Conservation (phyloP, 2,329 filamentous ascomycete species). For the Sporothrix dimorphospora region DNA sequence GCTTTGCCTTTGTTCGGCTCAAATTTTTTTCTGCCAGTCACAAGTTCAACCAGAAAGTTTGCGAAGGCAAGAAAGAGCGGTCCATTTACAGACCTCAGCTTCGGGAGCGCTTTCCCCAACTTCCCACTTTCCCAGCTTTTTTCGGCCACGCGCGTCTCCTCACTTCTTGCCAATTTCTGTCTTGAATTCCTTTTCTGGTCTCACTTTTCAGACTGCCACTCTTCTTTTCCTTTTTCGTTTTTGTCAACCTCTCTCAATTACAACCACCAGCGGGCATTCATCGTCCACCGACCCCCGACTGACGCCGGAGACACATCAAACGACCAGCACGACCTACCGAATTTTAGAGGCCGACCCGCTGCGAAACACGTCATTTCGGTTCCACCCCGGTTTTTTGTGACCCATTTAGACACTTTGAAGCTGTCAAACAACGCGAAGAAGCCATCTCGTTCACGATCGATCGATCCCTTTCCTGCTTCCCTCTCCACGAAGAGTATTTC, state of each 20-base stretch:
- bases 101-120: constrained; percentile 4
- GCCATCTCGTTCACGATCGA: not conserved
- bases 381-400: not conserved
- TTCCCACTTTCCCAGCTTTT: constrained; percentile 20
- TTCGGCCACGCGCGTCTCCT: not conserved
- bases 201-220: not conserved
- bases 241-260: not conserved
- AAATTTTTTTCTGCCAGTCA: constrained; percentile 21
- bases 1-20: not conserved
- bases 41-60: not conserved
- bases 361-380: constrained; percentile 4
- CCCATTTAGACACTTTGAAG: not conserved
- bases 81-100: not conserved
- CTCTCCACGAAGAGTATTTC: not conserved
- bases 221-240: not conserved
- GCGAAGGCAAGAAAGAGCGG: not conserved
- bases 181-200: not conserved
- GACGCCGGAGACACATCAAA: not conserved
- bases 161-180: constrained; percentile 13
- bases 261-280: not conserved
- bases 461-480: not conserved
- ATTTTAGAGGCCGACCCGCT: not conserved
- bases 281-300: not conserved
- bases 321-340: not conserved
- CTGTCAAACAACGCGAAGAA: not conserved